Percentiles rank a stretch among this genome's conserved stretches.
Conservation (phyloP, 2,329 filamentous ascomycete genomes). For the Fusarium ambrosium region DNA sequence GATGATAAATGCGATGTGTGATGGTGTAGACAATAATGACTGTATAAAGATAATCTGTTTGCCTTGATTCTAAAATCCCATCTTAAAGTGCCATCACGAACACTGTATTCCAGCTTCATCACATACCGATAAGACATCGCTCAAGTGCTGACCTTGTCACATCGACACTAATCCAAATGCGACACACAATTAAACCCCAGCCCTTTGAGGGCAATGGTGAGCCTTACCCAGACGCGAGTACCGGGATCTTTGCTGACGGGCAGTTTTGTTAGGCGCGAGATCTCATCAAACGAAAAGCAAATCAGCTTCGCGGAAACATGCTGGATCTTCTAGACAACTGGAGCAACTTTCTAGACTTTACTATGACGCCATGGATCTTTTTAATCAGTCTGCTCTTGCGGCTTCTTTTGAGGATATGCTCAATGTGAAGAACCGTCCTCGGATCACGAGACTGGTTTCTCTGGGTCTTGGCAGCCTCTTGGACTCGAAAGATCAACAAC, state of each 20-base stretch:
- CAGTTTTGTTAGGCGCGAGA: background rate
- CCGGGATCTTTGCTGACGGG: background rate
- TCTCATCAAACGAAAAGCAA: conserved; percentile 14
- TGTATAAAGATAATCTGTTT: background rate
- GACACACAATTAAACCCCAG: conserved; percentile 24
- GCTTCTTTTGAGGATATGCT: conserved; percentile 37
- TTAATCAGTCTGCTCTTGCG: conserved; percentile 29
- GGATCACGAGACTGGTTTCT: conserved; percentile 36
- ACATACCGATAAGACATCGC: background rate
- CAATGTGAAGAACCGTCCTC: conserved; percentile 30
- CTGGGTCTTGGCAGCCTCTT: conserved; percentile 39
- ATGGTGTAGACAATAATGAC: background rate
- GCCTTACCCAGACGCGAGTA: background rate
- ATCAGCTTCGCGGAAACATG: conserved; percentile 11
- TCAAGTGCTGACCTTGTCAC: background rate
- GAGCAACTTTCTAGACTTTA: conserved; percentile 34
- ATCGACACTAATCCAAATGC: conserved; percentile 15
- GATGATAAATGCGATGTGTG: background rate
- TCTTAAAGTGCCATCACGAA: background rate
- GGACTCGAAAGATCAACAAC: conserved; percentile 40
- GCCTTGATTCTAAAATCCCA: background rate
- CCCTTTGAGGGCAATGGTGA: conserved; percentile 15
- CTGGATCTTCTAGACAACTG: conserved; percentile 29
- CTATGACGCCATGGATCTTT: conserved; percentile 27
- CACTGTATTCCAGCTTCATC: background rate